phyloP scores from a whole-genome alignment of 441 rosid species.

The Pelargonium fulgidum region DNA sequence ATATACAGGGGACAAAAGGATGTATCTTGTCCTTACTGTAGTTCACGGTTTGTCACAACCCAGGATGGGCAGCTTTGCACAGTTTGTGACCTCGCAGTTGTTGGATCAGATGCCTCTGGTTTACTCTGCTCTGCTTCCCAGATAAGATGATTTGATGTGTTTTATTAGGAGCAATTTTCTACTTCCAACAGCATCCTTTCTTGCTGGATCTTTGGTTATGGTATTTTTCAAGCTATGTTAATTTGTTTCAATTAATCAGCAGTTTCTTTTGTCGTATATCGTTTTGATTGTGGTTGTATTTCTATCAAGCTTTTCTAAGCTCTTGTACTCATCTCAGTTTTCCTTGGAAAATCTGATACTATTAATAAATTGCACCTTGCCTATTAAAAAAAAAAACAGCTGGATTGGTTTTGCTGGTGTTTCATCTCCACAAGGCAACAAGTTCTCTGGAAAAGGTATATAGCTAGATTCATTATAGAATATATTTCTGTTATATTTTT shows the following conservation, averaged over 20 bases:
- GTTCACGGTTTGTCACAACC: constrained; percentile 62
- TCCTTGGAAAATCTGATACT: no score
- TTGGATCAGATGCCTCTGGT: constrained; percentile 82
- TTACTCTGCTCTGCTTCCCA: constrained; percentile 64
- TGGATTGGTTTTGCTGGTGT: neutral
- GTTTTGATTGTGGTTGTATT: no score
- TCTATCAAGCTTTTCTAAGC: no score
- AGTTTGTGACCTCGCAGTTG: constrained; percentile 72
- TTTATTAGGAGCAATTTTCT: neutral
- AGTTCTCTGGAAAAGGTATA: neutral
- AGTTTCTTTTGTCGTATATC: no score
- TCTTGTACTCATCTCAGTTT: no score
- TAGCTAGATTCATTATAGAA: neutral
- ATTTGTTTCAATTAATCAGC: no score
- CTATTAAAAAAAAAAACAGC: neutral
- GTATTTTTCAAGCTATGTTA: no score
- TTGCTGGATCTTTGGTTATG: no score
- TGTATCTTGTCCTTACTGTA: constrained; percentile 71
- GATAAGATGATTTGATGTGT: constrained; percentile 28
- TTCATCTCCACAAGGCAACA: neutral
- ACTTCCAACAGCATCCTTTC: neutral
- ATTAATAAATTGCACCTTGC: no score
- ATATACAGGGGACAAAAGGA: constrained; percentile 84
- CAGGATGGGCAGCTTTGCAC: constrained; percentile 64
- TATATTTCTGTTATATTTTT: constrained; percentile 3